phyloP scores from a whole-genome alignment of 805 yeast species.

The Scheffersomyces spartinae region DNA sequence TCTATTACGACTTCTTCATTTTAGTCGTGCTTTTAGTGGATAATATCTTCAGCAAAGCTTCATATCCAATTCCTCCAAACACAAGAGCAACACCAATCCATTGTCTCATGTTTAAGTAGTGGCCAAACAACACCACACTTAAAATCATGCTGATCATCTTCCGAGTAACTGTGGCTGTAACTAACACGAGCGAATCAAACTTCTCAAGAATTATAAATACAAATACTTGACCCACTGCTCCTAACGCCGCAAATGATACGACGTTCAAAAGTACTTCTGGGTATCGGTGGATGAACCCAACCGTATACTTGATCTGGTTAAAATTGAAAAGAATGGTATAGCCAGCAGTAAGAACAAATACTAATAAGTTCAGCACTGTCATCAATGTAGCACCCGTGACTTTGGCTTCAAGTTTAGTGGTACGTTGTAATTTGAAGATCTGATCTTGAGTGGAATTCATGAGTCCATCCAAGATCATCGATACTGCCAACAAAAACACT shows the following conservation, averaged over 20 bases:
- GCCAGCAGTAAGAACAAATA: conserved; percentile 32
- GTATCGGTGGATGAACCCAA: conserved; percentile 35
- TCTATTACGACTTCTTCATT: conserved; percentile 1
- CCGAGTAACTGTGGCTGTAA: conserved; percentile 91
- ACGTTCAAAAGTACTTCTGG: conserved; percentile 52
- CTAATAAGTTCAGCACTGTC: conserved; percentile 49
- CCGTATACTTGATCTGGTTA: conserved; percentile 39
- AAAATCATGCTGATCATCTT: conserved; percentile 93
- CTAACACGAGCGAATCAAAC: conserved; percentile 75
- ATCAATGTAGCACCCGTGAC: conserved; percentile 83
- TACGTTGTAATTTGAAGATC: conserved; percentile 40
- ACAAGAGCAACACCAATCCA: conserved; percentile 75
- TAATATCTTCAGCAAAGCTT: conserved; percentile 36
- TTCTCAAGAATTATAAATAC: conserved; percentile 74
- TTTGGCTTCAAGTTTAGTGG: conserved; percentile 5
- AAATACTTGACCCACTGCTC: conserved; percentile 91
- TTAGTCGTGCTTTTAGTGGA: conserved; percentile 1
- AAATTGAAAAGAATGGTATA: conserved; percentile 35
- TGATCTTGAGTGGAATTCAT: conserved; percentile 92
- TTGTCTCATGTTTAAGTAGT: conserved; percentile 48
- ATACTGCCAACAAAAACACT: conserved; percentile 39
- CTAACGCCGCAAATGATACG: conserved; percentile 58
- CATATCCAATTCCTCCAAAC: conserved; percentile 76
- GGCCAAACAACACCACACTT: conserved; percentile 83
- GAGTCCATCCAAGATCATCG: conserved; percentile 78